Percentiles rank a stretch among this genome's conserved stretches.
These are phyloP conservation scores for Eutrema salsugineum DNA, from an alignment of 441 rosid species.

Conservation along the genomic window DNA sequence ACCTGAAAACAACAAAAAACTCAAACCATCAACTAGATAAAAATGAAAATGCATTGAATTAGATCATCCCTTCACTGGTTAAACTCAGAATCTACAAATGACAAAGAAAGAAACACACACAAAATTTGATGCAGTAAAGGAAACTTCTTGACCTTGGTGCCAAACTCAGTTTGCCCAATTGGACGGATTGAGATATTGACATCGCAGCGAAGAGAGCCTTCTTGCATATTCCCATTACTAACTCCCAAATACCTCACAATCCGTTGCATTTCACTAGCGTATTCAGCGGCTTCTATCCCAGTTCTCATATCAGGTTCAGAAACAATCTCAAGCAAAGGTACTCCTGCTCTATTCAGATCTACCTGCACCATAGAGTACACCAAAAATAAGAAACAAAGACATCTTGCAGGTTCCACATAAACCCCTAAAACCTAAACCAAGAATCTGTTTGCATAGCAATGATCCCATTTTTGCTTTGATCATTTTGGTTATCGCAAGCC, in stretches of 20 bases:
- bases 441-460: background rate
- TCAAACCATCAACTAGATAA: background rate
- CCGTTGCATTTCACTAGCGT: constrained; percentile 83
- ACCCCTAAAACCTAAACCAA: background rate
- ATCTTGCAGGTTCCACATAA: background rate
- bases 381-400: constrained; percentile 1
- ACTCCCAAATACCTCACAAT: constrained; percentile 81
- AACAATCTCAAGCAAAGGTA: constrained; percentile 93
- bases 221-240: constrained; percentile 96
- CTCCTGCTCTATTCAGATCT: constrained; percentile 97
- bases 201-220: constrained; percentile 94
- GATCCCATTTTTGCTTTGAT: too few relatives aligned
- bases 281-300: constrained; percentile 92
- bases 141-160: constrained; percentile 67
- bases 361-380: constrained; percentile 49
- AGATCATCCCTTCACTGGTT: background rate
- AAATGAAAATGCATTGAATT: background rate
- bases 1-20: constrained; percentile 51
- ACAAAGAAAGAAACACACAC: background rate
- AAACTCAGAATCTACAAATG: background rate
- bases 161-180: constrained; percentile 68
- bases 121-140: background rate
- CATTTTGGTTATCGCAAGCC: background rate
- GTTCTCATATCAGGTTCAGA: constrained; percentile 98
- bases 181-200: constrained; percentile 93